These are phyloP conservation scores for Leucoagaricus sp. DNA, from an alignment of 1,284 basidiomycete genomes.

Conservation along the genomic window DNA sequence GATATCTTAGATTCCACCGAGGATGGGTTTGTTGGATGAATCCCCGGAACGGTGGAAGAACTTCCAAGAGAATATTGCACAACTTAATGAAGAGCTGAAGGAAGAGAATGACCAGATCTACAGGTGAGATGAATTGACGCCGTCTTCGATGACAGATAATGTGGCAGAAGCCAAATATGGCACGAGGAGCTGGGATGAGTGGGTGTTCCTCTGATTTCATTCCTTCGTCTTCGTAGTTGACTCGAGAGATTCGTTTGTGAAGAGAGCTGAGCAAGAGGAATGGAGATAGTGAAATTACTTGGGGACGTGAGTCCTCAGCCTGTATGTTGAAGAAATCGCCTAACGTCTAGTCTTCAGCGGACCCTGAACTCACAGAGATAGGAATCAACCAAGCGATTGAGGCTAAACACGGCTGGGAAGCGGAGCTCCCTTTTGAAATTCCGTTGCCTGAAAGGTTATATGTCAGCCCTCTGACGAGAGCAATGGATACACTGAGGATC, in stretches of 20 bases:
- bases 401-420: constrained; percentile 59
- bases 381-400: constrained; percentile 66
- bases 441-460: constrained; percentile 67
- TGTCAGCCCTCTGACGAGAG: constrained; percentile 73
- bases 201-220: constrained; percentile 21
- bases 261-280: constrained; percentile 72
- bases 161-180: constrained; percentile 76
- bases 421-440: constrained; percentile 52
- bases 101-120: constrained; percentile 39
- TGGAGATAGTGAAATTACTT: constrained; percentile 70
- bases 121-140: too few species aligned
- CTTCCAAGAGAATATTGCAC: constrained; percentile 43
- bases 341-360: constrained; percentile 46
- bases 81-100: constrained; percentile 41
- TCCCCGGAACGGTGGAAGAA: constrained; percentile 53
- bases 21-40: constrained; percentile 63
- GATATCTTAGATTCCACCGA: constrained; percentile 50
- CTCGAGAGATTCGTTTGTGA: neutral
- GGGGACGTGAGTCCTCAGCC: constrained; percentile 85
- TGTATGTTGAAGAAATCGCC: too few species aligned
- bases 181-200: constrained; percentile 61
- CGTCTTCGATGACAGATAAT: constrained; percentile 62
- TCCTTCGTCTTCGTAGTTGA: too few species aligned
- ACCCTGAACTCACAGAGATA: constrained; percentile 70
- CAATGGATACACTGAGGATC: constrained; percentile 66